These are phyloP conservation scores for Penicillium arizonense DNA, from an alignment of 495 filamentous ascomycete genomes.

Conservation along the genomic window DNA sequence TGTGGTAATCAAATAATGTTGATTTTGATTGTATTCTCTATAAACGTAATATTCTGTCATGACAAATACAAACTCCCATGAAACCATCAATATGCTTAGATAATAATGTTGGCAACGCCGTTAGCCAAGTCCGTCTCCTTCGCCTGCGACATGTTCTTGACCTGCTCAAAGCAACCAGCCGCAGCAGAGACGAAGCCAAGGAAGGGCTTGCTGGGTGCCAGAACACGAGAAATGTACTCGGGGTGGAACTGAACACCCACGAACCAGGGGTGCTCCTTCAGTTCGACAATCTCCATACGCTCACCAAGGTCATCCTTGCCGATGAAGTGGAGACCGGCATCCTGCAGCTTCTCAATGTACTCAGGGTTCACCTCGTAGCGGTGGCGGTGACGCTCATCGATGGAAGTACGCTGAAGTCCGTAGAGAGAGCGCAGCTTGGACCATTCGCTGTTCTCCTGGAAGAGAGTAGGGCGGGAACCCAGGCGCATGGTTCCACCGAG, in stretches of 20 bases:
- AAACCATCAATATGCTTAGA: constrained; percentile 6
- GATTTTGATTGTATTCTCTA: constrained; percentile 4
- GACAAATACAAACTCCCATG: constrained; percentile 10
- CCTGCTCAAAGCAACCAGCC: constrained; percentile 58
- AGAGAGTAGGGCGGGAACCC: constrained; percentile 69
- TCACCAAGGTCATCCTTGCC: constrained; percentile 80
- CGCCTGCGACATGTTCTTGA: constrained; percentile 22
- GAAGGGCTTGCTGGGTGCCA: constrained; percentile 74
- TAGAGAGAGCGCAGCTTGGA: constrained; percentile 75
- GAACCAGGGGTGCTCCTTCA: constrained; percentile 87
- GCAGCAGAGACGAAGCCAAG: constrained; percentile 84
- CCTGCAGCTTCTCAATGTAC: constrained; percentile 32
- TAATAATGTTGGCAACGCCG: constrained; percentile 12
- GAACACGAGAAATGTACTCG: constrained; percentile 72
- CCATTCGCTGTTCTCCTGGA: constrained; percentile 79
- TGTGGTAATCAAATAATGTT: no score
- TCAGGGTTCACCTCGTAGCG: constrained; percentile 47
- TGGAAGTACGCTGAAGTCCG: constrained; percentile 35
- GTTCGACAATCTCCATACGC: constrained; percentile 89
- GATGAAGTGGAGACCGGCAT: constrained; percentile 37
- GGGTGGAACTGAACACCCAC: constrained; percentile 91
- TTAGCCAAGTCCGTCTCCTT: constrained; percentile 15
- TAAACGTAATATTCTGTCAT: constrained; percentile 8
- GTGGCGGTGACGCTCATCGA: constrained; percentile 51
- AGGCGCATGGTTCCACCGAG: constrained; percentile 94